Conservation (phyloP, 164 flowering plant genomes). For the Magnolia changhungtana region DNA sequence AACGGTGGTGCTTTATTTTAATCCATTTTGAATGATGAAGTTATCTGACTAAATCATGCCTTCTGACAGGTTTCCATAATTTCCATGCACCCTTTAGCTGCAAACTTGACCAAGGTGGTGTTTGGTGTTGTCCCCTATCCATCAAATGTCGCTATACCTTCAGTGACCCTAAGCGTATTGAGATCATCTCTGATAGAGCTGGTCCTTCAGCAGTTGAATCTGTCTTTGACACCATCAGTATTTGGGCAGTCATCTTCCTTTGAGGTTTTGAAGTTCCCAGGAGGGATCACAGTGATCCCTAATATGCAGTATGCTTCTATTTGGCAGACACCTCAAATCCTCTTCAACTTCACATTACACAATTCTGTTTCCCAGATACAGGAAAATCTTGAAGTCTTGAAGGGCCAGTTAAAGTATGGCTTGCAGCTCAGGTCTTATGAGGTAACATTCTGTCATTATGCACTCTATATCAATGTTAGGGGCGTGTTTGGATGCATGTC, state of each 20-base stretch:
- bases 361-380: slow-evolving; percentile 56
- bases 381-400: slow-evolving; percentile 41
- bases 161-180: slow-evolving; percentile 52
- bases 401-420: slow-evolving; percentile 56
- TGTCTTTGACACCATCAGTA: slow-evolving; percentile 50
- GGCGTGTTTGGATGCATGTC: not conserved
- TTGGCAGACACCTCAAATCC: slow-evolving; percentile 42
- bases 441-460: slow-evolving; percentile 33
- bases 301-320: slow-evolving; percentile 29
- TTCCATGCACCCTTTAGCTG: slow-evolving; percentile 46
- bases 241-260: slow-evolving; percentile 62
- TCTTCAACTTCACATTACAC: slow-evolving; percentile 68
- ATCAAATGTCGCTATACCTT: slow-evolving; percentile 37
- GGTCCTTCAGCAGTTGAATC: slow-evolving; percentile 48
- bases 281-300: slow-evolving; percentile 64
- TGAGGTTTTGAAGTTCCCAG: slow-evolving; percentile 65
- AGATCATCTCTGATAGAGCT: slow-evolving; percentile 55
- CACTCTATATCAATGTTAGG: not conserved
- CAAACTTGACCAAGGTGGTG: slow-evolving; percentile 60
- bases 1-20: not conserved
- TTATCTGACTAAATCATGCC: not conserved
- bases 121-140: slow-evolving; percentile 73
- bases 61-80: slow-evolving; percentile 56
- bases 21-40: not conserved
- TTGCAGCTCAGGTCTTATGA: slow-evolving; percentile 53